Evolutionary conservation across 164 flowering plant species (phyloP), one percentile per base, ranked within the genome.

Genomic region (Brasenia schreberi): DNA sequence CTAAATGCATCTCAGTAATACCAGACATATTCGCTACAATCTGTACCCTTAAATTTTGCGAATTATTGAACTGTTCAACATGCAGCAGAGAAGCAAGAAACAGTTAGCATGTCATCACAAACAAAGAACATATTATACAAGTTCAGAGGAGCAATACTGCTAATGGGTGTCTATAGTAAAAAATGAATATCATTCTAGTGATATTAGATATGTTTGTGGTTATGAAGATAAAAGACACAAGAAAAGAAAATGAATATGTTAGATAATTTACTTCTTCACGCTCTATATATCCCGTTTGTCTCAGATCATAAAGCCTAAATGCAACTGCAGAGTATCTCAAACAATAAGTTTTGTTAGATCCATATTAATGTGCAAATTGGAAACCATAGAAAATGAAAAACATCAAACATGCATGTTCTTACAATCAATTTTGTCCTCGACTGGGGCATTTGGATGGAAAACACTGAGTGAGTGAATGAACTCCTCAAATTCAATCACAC

Each of bases 401-500:
- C 16, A 9, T 18, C 6, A 45, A 45, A 45, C 7, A 12, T 23
- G 27, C 16, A 68, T 43, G 27, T 33, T 33, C 90, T 77, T 78
- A 91, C 97, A 91, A 43, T 91, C 82, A 64, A 83, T 89, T 72
- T 91, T 91, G 14, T 83, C 92, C 52, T 86, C 92, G 18, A 81
- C 23, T 4, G 96, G 89, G 0, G 96, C 77, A 70, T 39, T 52
- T 23, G 97, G 97, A 79, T 91, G 97, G 77, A 91, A 91, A 53
- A 91, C 78, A 74, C 67, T 86, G 49, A 91, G 88, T 39, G 97
- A 77, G 67, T 81, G 93, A 43, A 91, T 71, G 73, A 91, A 91
- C 67, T 89, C 97, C 53, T 85, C 97, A 76, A 91, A 89, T 42
- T 85, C 96, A 70, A 91, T 86, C 0, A 86, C 92, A 5, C 94